Percentiles rank a stretch among this genome's conserved stretches.
These are phyloP conservation scores for Mrakia frigida DNA, from an alignment of 768 basidiomycete species.

Conservation along the genomic window DNA sequence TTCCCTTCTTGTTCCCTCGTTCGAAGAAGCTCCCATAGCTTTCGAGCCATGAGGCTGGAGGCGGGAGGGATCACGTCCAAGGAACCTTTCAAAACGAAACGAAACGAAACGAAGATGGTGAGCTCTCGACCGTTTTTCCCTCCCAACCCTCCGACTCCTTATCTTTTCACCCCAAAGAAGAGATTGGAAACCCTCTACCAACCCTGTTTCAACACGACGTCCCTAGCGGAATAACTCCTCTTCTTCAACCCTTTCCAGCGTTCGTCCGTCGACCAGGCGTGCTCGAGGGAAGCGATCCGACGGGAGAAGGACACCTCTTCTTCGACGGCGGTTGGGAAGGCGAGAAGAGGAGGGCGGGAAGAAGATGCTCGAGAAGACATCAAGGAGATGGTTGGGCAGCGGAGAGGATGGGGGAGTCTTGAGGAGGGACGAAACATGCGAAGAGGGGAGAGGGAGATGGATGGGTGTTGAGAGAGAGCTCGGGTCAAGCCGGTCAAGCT, in stretches of 20 bases:
- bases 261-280: conserved; percentile 62
- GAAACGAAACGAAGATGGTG: neutral
- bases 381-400: conserved; percentile 51
- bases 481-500: neutral
- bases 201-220: conserved; percentile 84
- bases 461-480: neutral
- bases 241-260: conserved; percentile 67
- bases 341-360: neutral
- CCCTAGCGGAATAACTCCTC: conserved; percentile 71
- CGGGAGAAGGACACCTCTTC: neutral
- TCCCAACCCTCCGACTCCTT: neutral
- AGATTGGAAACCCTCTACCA: too few relatives aligned
- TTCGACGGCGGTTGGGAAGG: neutral
- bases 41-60: conserved; percentile 73
- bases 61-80: conserved; percentile 71
- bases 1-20: conserved; percentile 58
- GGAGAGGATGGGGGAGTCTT: neutral
- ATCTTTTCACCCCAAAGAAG: too few relatives aligned
- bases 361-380: neutral
- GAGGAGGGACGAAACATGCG: neutral
- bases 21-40: conserved; percentile 66
- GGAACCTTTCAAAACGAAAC: conserved; percentile 36
- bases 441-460: neutral
- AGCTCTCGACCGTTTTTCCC: neutral
- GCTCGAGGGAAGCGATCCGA: neutral